These are phyloP conservation scores for Metarhizium guizhouense DNA, from an alignment of 2,329 filamentous ascomycete species.

Conservation along the genomic window DNA sequence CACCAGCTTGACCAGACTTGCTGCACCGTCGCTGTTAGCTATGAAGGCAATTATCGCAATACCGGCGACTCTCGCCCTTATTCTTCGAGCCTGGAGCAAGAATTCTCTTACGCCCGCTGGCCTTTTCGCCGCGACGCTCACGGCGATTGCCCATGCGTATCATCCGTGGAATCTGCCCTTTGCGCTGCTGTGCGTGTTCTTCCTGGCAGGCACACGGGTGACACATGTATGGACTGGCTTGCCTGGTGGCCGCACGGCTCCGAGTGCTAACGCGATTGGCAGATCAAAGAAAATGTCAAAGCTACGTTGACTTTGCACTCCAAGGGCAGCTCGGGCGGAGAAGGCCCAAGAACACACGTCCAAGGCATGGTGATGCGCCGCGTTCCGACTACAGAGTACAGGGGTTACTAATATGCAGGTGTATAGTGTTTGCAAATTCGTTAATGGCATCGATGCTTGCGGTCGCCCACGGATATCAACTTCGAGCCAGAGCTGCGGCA, in stretches of 20 bases:
- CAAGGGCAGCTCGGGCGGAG: slow-evolving; percentile 63
- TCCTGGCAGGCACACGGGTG: slow-evolving; percentile 71
- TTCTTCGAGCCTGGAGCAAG: slow-evolving; percentile 59
- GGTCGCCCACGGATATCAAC: slow-evolving; percentile 52
- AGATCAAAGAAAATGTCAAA: slow-evolving; percentile 86
- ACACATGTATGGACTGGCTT: slow-evolving; percentile 55
- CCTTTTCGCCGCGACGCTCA: slow-evolving; percentile 61
- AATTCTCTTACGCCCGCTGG: slow-evolving; percentile 73
- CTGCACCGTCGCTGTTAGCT: slow-evolving; percentile 6
- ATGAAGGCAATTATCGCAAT: slow-evolving; percentile 52
- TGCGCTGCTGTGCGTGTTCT: slow-evolving; percentile 73
- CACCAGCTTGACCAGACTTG: neutral
- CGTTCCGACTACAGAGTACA: too few relatives aligned
- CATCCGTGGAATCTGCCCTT: slow-evolving; percentile 96
- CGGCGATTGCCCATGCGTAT: slow-evolving; percentile 73
- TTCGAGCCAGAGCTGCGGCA: slow-evolving; percentile 36
- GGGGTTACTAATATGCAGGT: slow-evolving; percentile 1
- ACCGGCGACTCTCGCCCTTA: slow-evolving; percentile 49
- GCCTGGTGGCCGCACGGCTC: neutral
- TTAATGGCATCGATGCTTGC: slow-evolving; percentile 60
- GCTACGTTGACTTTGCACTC: slow-evolving; percentile 70
- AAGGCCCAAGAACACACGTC: slow-evolving; percentile 73
- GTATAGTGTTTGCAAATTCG: slow-evolving; percentile 73
- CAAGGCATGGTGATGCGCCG: slow-evolving; percentile 45
- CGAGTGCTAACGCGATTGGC: slow-evolving; percentile 10